These are phyloP conservation scores for Solanum raphanifolium DNA, from an alignment of 257 asterid genomes.

Conservation along the genomic window DNA sequence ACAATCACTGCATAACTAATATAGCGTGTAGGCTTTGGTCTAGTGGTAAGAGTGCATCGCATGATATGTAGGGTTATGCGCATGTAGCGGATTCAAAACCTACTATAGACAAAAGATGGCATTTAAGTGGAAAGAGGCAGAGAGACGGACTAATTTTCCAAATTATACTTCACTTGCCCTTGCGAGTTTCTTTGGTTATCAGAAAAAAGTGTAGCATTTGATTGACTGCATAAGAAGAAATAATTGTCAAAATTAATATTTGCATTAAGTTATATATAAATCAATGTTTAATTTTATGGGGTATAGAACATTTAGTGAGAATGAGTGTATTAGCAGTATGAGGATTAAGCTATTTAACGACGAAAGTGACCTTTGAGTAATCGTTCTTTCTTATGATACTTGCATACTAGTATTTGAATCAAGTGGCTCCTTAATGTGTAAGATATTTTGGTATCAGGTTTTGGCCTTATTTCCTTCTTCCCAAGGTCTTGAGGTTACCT, in stretches of 20 bases:
- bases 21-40: neutral
- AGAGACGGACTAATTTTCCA: neutral
- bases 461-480: conserved; percentile 88
- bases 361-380: neutral
- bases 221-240: neutral
- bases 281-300: neutral
- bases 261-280: neutral
- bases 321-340: neutral
- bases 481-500: conserved; percentile 82
- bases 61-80: neutral
- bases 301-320: neutral
- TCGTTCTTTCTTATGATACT: neutral
- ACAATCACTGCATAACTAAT: neutral
- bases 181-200: neutral
- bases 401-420: neutral
- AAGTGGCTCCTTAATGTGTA: neutral
- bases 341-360: neutral
- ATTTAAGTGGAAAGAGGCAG: neutral
- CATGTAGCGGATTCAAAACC: neutral
- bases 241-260: neutral
- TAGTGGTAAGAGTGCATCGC: neutral
- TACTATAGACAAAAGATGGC: neutral
- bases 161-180: neutral
- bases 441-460: conserved; percentile 38
- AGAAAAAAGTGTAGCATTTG: neutral